Base-by-base conservation (phyloP, 1,139 yeast genomes). In the Scheffersomyces parashehatae region DNA sequence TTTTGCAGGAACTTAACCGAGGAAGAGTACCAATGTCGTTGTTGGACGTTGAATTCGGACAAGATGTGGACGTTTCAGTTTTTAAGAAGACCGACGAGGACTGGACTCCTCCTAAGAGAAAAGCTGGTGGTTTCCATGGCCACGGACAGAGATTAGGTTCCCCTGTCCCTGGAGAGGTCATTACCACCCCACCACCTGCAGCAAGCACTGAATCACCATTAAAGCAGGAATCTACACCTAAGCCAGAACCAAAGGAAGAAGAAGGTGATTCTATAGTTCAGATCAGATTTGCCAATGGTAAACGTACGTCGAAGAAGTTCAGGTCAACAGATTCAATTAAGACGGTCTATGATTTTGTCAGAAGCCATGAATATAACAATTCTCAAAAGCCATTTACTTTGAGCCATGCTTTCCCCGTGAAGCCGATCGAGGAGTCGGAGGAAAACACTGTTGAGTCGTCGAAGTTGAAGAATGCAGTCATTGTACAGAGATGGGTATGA, bases 41-140 rank as follows among this genome's bases (percentile, higher is more conserved):
- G 42, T 73, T 93, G 49, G 83, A 88, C 52, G 97, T 93, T 10
- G 83, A 84, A 55, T 83, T 83, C 58, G 96, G 96, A 37, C 98
- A 93, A 68, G 95, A 88, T 52, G 98, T 95, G n/a, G 97, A 91
- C 61, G 97, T 93, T 13, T 82, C 84, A 36, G 95, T 93, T n/a
- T 76, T 77, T 47, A 83, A 85, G 58, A 84, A 85, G 56, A 70
- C 88, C 38, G 96, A 89, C 45, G 96, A 91, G 62, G 89, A 88
- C 41, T 93, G 81, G 67, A 68, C 61, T 36, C 85, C 95, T 9
- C 91, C 96, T 29, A 85, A 83, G 67, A 75, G 79, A 44, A 78
- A 59, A 58, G 53, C 69, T 6, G 89, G 83, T 4, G 96, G 97
- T 0, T 91, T 88, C 61, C 70, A 66, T 26, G 98, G 99, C 4